Evolutionary conservation across 2,329 filamentous ascomycete species (phyloP), one percentile per base, ranked within the genome.

Genomic region (Pseudocercospora fijiensis): DNA sequence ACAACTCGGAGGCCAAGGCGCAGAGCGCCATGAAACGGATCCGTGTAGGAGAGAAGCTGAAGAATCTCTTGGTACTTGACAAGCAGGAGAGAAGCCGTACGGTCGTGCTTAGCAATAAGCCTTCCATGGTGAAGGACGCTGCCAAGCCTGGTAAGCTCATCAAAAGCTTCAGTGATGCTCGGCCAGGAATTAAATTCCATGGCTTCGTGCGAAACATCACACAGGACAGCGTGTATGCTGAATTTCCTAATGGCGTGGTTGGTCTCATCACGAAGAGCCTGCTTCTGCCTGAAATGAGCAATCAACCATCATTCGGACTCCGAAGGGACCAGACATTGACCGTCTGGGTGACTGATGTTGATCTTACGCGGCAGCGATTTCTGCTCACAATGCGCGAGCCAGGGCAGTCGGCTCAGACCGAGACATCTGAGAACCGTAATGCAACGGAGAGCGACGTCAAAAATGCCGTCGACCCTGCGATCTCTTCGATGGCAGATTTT

Each of bases 171-270:
- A 87, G 90, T 22, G 86, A 94, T 68, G 84, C 92, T 20, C 85
- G 87, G 67, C 84, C 89, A 67, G 90, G 90, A 28, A 83, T 85
- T 33, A 79, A 86, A 24, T 84, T 92, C 7, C 85, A 87, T 63
- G 94, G 93, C 5, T 96, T 94, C 71, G 87, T 99, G 26, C 88
- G 89, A 64, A 96, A 95, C 72, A 89, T 96, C 58, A 93, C 91
- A 0, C 80, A 86, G 1, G 90, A 89, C 8, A 92, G 90, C 49
- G 83, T 93, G 10, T 98, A 96, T 72, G 85, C 97, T n/a, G 89
- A 96, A 73, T 97, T 97, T 76, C 87, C 88, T 45, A 90, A 88
- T 70, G 87, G 86, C 33, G 78, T 96, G 18, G 90, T 87, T 52
- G 94, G 91, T 13, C 80, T 97, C 47, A 80, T 97, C 28, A 91